These are phyloP conservation scores for Uncinocarpus reesii DNA, from an alignment of 2,329 filamentous ascomycete species.

Conservation along the genomic window DNA sequence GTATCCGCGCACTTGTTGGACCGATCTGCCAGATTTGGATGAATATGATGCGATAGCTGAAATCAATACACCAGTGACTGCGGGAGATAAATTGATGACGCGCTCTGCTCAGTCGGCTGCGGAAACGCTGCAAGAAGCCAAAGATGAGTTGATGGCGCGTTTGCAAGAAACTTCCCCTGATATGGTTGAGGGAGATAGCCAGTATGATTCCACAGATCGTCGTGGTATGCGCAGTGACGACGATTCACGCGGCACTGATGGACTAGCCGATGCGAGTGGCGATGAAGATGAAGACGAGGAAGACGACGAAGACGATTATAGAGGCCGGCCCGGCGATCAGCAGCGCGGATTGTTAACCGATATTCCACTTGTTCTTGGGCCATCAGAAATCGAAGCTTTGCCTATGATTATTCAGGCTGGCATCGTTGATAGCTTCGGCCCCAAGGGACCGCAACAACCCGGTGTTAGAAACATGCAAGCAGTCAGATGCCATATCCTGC, in stretches of 20 bases:
- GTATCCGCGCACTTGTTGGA: slow-evolving; percentile 35
- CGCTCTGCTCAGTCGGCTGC: slow-evolving; percentile 40
- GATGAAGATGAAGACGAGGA: slow-evolving; percentile 45
- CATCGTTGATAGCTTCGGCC: slow-evolving; percentile 69
- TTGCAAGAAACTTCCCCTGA: slow-evolving; percentile 38
- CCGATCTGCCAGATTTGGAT: slow-evolving; percentile 36
- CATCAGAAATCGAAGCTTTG: slow-evolving; percentile 87
- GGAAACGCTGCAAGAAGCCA: slow-evolving; percentile 42
- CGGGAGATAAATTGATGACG: slow-evolving; percentile 39
- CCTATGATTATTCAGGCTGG: slow-evolving; percentile 97
- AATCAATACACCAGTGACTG: slow-evolving; percentile 32
- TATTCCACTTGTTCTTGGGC: slow-evolving; percentile 85
- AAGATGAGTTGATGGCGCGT: slow-evolving; percentile 42
- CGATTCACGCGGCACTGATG: slow-evolving; percentile 35
- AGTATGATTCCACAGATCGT: slow-evolving; percentile 34
- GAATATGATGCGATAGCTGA: slow-evolving; percentile 32
- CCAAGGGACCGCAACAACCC: slow-evolving; percentile 53
- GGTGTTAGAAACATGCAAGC: slow-evolving; percentile 71
- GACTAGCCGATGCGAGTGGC: slow-evolving; percentile 36
- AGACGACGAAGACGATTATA: slow-evolving; percentile 44
- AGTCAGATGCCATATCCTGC: slow-evolving; percentile 75
- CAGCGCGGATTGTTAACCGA: slow-evolving; percentile 76
- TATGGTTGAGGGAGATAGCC: slow-evolving; percentile 31
- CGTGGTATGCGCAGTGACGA: slow-evolving; percentile 36
- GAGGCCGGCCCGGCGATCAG: slow-evolving; percentile 42